These are phyloP conservation scores for Aureobasidium sp. DNA, from an alignment of 2,329 filamentous ascomycete species.

Conservation along the genomic window DNA sequence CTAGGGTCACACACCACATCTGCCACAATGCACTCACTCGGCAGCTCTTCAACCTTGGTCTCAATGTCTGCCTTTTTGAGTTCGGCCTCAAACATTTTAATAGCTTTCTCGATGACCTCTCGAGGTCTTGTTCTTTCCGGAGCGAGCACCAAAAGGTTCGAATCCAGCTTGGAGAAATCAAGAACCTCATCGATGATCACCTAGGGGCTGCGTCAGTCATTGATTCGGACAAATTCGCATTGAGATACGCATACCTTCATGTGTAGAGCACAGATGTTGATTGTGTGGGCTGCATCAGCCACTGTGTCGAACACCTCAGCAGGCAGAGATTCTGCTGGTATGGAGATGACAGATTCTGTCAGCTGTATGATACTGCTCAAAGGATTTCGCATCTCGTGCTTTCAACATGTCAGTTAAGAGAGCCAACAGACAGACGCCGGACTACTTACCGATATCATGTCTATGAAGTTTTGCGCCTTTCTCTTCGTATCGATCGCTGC, in stretches of 20 bases:
- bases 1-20: conserved; percentile 22
- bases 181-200: conserved; percentile 43
- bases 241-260: background rate
- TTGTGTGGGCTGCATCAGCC: conserved; percentile 15
- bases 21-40: conserved; percentile 28
- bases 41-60: conserved; percentile 15
- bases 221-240: background rate
- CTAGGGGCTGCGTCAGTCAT: background rate
- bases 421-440: background rate
- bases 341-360: conserved; percentile 23
- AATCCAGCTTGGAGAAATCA: conserved; percentile 40
- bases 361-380: conserved; percentile 29
- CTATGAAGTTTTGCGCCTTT: conserved; percentile 24
- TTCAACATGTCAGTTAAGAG: background rate
- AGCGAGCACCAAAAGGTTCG: conserved; percentile 31
- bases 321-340: background rate
- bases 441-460: conserved; percentile 23
- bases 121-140: conserved; percentile 19
- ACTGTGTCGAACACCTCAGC: background rate
- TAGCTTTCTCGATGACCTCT: conserved; percentile 21
- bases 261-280: conserved; percentile 16
- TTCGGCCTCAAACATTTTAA: conserved; percentile 30
- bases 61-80: conserved; percentile 24
- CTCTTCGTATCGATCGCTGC: conserved; percentile 31
- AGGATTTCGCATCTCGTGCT: conserved; percentile 19